These are phyloP conservation scores for Globisporangium splendens DNA, from an alignment of 352 stramenopile species.

Conservation along the genomic window DNA sequence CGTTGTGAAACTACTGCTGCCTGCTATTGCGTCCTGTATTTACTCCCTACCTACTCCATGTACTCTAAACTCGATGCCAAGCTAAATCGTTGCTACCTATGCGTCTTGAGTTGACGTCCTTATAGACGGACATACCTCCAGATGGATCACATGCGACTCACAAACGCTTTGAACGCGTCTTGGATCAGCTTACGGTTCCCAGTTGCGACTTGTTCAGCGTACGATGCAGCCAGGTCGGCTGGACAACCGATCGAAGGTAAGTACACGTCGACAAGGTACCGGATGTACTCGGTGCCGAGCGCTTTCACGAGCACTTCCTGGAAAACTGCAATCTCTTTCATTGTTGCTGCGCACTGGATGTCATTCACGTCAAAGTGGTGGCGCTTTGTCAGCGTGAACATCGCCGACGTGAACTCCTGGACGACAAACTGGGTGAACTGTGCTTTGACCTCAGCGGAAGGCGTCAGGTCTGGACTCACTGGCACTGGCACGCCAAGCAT, in stretches of 20 bases:
- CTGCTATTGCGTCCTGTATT: too few relatives aligned
- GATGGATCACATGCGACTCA: conserved; percentile 36
- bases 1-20: too few relatives aligned
- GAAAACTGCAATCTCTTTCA: conserved; percentile 77
- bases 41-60: too few relatives aligned
- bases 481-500: conserved; percentile 25
- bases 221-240: conserved; percentile 47
- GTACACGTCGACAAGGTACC: conserved; percentile 59
- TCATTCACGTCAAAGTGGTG: conserved; percentile 73
- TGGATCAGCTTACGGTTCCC: conserved; percentile 65
- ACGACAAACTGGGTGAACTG: conserved; percentile 61
- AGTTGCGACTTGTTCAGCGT: conserved; percentile 53
- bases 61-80: too few relatives aligned
- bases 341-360: conserved; percentile 50
- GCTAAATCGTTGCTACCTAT: background rate
- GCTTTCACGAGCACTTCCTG: conserved; percentile 57
- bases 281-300: conserved; percentile 58
- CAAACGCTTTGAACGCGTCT: conserved; percentile 61
- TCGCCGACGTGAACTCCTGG: conserved; percentile 64
- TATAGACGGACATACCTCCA: too few relatives aligned
- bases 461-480: conserved; percentile 13
- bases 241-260: conserved; percentile 58
- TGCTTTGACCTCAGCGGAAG: conserved; percentile 34
- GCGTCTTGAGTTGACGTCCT: too few relatives aligned
- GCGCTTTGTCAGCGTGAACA: conserved; percentile 66